Percentiles rank a stretch among this genome's conserved stretches.
These are phyloP conservation scores for Albizia julibrissin DNA, from an alignment of 306 rosid species.

Conservation along the genomic window DNA sequence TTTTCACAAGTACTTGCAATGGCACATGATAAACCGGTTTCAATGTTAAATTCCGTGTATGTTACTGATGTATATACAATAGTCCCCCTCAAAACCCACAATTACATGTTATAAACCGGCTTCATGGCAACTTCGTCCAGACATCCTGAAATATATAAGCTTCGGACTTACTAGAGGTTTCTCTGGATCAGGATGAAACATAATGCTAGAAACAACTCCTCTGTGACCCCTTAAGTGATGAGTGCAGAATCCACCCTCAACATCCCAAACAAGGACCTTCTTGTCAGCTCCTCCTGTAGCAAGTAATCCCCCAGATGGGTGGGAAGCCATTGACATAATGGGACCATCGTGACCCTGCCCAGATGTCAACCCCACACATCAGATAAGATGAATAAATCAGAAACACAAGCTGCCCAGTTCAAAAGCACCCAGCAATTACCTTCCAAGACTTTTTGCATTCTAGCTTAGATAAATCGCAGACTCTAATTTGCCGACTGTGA, in stretches of 20 bases:
- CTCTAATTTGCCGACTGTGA: conserved; percentile 83
- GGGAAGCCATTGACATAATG: conserved; percentile 87
- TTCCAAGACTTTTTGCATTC: conserved; percentile 89
- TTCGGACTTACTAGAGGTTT: conserved; percentile 64
- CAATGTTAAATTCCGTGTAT: background rate
- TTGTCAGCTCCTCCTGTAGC: conserved; percentile 96
- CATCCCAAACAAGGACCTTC: conserved; percentile 92
- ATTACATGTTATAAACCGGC: background rate
- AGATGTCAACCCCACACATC: background rate
- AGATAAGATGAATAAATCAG: background rate
- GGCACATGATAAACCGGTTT: background rate
- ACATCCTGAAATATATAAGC: background rate
- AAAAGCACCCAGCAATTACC: conserved; percentile 44
- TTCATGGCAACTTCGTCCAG: background rate
- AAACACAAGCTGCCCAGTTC: background rate
- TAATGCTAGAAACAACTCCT: conserved; percentile 77
- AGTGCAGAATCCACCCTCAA: conserved; percentile 90
- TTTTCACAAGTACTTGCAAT: background rate
- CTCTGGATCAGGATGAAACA: conserved; percentile 80
- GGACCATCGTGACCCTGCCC: conserved; percentile 94
- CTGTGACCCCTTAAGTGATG: conserved; percentile 87
- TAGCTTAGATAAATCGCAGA: conserved; percentile 79
- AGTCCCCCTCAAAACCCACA: background rate
- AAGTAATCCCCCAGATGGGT: conserved; percentile 87
- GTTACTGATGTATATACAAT: background rate